Conservation (phyloP, 345 rosid species). For the Dipteronia sinensis region DNA sequence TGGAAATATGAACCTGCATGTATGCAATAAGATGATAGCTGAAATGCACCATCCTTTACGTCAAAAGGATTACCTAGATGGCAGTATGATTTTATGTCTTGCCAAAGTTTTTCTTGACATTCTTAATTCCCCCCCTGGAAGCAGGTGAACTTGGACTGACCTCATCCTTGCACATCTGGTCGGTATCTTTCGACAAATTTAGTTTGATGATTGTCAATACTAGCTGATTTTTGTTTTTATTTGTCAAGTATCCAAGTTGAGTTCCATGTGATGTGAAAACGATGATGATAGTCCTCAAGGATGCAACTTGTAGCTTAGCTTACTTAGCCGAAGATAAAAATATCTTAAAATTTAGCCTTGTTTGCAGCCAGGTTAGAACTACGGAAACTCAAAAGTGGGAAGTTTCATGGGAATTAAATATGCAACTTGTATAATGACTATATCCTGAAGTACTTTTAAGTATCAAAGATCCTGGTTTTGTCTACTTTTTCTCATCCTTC, state of each 20-base stretch:
- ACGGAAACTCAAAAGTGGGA: too few species aligned
- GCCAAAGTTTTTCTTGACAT: not conserved
- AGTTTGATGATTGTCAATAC: not conserved
- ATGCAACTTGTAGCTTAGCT: not conserved
- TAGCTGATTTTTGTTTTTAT: not conserved
- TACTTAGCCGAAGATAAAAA: not conserved
- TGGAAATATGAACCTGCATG: not conserved
- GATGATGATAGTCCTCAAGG: not conserved
- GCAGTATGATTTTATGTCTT: not conserved
- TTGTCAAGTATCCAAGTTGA: not conserved
- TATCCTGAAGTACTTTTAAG: not conserved
- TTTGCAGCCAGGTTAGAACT: too few species aligned
- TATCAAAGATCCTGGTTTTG: too few species aligned
- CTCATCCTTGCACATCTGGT: not conserved
- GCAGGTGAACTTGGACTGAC: not conserved
- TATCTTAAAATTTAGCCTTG: too few species aligned
- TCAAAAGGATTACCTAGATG: not conserved
- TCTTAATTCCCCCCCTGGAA: not conserved
- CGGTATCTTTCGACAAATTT: not conserved
- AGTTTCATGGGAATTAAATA: too few species aligned
- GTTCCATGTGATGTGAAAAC: slow-evolving; percentile 2
- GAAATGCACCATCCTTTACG: not conserved
- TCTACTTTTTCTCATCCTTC: too few species aligned
- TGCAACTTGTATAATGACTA: too few species aligned
- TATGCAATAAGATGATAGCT: not conserved